Percentiles rank a stretch among this genome's conserved stretches.
Evolutionary conservation across 73 alveolate species (phyloP).

Genomic region (Paraurostyla sp.): DNA sequence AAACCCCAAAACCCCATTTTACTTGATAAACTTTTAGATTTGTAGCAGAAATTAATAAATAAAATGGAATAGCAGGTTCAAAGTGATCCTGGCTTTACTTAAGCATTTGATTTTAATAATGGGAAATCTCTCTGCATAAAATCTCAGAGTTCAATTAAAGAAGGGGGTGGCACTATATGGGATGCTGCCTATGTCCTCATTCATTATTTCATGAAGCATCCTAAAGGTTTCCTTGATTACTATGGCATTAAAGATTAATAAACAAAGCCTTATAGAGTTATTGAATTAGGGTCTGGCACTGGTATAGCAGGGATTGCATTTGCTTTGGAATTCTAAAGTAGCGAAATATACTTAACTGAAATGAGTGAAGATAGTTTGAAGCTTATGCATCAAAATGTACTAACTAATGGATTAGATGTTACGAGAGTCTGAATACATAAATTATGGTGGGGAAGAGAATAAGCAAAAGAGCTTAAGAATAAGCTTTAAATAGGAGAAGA

Average conservation of each 20-base stretch:
- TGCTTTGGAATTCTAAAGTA: not conserved
- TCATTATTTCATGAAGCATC: constrained; percentile 26
- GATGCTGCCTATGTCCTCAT: constrained; percentile 51
- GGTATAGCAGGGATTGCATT: constrained; percentile 33
- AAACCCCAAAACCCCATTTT: too few relatives aligned
- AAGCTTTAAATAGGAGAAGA: not conserved
- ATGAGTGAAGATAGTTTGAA: constrained; percentile 9
- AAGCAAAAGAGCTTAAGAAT: not conserved
- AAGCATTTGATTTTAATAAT: constrained; percentile 7
- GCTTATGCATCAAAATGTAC: not conserved
- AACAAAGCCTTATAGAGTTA: not conserved
- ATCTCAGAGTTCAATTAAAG: not conserved
- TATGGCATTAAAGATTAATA: not conserved
- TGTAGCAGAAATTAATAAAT: too few relatives aligned
- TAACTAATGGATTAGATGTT: not conserved
- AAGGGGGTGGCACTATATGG: constrained; percentile 58
- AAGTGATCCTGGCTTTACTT: constrained; percentile 16
- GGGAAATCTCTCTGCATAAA: not conserved
- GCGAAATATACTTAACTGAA: constrained; percentile 18
- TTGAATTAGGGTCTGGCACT: constrained; percentile 58
- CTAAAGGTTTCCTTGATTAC: constrained; percentile 20
- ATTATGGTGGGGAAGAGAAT: constrained; percentile 37
- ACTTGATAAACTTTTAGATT: too few relatives aligned
- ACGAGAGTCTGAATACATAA: not conserved
- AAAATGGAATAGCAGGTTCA: constrained; percentile 26